Conservation (phyloP, 1,139 yeast genomes). For the Diutina sp. region DNA sequence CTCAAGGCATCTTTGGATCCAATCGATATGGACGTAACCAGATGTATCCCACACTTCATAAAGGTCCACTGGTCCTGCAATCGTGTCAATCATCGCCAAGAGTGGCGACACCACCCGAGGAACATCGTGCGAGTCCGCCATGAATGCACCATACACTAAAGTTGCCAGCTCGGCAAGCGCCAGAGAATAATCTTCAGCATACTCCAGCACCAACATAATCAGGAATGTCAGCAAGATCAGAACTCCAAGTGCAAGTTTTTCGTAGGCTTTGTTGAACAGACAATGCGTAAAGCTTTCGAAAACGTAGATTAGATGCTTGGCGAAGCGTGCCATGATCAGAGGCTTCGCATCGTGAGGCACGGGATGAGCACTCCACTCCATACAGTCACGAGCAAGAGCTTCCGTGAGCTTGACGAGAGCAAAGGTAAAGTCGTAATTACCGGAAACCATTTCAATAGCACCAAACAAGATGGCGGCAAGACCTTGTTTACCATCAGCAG, state of each 20-base stretch:
- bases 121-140: conserved; percentile 36
- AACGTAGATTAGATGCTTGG: conserved; percentile 45
- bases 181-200: conserved; percentile 38
- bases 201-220: conserved; percentile 41
- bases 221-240: conserved; percentile 42
- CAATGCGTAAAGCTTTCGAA: conserved; percentile 70
- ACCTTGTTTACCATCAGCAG: conserved; percentile 60
- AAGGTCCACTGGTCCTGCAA: conserved; percentile 22
- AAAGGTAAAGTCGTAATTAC: conserved; percentile 53
- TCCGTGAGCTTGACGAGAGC: conserved; percentile 43
- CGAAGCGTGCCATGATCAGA: conserved; percentile 42
- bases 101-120: conserved; percentile 48
- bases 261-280: conserved; percentile 43
- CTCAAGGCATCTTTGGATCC: neutral
- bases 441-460: conserved; percentile 59
- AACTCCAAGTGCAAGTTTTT: conserved; percentile 52
- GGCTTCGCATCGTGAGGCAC: conserved; percentile 32
- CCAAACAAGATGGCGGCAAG: conserved; percentile 52
- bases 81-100: conserved; percentile 34
- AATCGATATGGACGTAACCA: conserved; percentile 9
- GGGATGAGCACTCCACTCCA: conserved; percentile 20
- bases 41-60: conserved; percentile 30
- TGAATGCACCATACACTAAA: conserved; percentile 41
- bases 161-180: conserved; percentile 14
- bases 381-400: conserved; percentile 40